Base-by-base conservation (phyloP, 495 filamentous ascomycete species). In the Neurospora sp. region DNA sequence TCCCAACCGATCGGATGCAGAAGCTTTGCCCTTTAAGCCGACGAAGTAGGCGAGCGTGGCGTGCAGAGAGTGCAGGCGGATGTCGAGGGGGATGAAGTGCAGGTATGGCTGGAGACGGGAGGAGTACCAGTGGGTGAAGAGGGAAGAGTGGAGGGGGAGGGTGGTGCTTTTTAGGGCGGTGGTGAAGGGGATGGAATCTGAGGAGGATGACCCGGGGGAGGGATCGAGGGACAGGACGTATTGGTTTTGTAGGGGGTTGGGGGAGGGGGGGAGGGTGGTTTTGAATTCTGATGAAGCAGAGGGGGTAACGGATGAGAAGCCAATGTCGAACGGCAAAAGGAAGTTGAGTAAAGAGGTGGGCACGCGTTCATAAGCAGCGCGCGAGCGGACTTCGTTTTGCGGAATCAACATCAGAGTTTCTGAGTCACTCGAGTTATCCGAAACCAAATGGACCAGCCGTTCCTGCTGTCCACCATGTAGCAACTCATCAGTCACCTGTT, bases 41-140 rank as follows among this genome's bases (percentile, higher is more conserved):
- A 78, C 71, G 74, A 93, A 93, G 78, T 91, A 92, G 1, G 90
- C 87, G 70, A 92, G 76, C 1, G 89, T 90, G 74, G 87, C 87
- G 78, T 89, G 89, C 59, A 93, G 79, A 0, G 84, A 90, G 72
- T 92, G 90, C 20, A 88, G 86, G 6, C 93, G 86, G 6, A 91
- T 73, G 77, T 94, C 93, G 4, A 94, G 72, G 0, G 93, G 93
- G 0, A 94, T 90, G 71, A 93, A 96, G 79, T 96, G 92, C 27
- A 88, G 81, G 92, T 92, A 96, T 7, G 92, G 87, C 71, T 85
- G 84, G 18, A 96, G 77, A 0, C 93, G 87, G 31, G 88, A 86
- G 71, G 91, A 90, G 78, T 88, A 93, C 93, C 93, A 96, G 27
- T 27, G 27, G 27, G 27, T 27, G 27, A 94, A 94, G 4, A 94